phyloP scores from a whole-genome alignment of 495 filamentous ascomycete species.

The Hypoxylon intermedium region DNA sequence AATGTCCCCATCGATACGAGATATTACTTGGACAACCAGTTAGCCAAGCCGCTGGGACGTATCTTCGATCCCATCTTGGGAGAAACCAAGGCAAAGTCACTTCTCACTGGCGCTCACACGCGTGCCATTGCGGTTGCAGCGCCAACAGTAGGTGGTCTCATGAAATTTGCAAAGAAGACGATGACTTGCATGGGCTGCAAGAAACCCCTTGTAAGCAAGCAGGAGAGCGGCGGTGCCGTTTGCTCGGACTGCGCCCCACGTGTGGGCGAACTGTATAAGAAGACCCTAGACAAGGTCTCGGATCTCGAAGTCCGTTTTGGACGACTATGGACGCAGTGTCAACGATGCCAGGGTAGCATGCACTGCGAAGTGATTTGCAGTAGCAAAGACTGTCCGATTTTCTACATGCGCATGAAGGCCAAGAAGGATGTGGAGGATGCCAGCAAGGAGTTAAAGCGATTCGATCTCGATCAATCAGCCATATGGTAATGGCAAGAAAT shows the following conservation, averaged over 20 bases:
- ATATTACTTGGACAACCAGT: constrained; percentile 98
- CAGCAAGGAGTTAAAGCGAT: constrained; percentile 87
- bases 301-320: constrained; percentile 94
- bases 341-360: constrained; percentile 95
- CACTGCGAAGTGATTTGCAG: constrained; percentile 98
- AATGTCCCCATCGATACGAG: constrained; percentile 98
- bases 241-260: constrained; percentile 84
- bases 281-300: constrained; percentile 81
- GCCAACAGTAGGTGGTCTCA: constrained; percentile 86
- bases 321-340: constrained; percentile 96
- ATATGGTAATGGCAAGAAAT: constrained; percentile 48
- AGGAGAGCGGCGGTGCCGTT: constrained; percentile 84
- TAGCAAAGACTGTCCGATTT: constrained; percentile 95
- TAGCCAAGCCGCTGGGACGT: constrained; percentile 88
- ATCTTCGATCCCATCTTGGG: constrained; percentile 98
- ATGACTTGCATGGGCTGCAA: constrained; percentile 99
- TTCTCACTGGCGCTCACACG: constrained; percentile 90
- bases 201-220: constrained; percentile 82
- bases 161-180: constrained; percentile 98
- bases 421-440: constrained; percentile 98
- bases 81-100: constrained; percentile 81
- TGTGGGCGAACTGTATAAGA: constrained; percentile 91
- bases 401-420: constrained; percentile 99
- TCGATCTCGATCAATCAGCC: constrained; percentile 78
- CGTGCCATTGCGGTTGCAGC: constrained; percentile 89